Percentiles rank a stretch among this genome's conserved stretches.
Conservation (phyloP, 257 asterid species). For the Nicotiana knightiana region DNA sequence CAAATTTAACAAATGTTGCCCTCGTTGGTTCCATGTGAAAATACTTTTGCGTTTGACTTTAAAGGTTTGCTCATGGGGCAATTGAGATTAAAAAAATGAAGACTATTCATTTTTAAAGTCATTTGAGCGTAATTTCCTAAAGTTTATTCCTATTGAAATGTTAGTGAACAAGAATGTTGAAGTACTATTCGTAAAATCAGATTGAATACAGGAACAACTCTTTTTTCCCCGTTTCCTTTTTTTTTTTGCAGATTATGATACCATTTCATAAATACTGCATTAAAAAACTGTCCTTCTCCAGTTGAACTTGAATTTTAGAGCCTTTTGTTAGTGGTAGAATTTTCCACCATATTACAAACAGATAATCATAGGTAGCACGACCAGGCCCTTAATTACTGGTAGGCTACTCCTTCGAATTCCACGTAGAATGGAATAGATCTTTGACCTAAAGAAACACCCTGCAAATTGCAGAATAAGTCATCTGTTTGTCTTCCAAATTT, state of each 20-base stretch:
- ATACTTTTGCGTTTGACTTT: too few species aligned
- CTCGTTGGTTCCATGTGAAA: too few species aligned
- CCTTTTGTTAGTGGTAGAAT: not conserved
- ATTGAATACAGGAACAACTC: too few species aligned
- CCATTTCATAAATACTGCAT: not conserved
- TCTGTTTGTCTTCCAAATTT: not conserved
- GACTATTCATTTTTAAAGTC: too few species aligned
- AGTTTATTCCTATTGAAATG: too few species aligned
- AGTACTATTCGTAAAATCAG: not conserved
- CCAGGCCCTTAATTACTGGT: not conserved
- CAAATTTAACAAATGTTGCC: too few species aligned
- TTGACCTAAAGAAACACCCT: not conserved
- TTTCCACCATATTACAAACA: not conserved
- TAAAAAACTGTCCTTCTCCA: not conserved
- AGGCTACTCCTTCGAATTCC: not conserved
- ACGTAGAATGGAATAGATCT: not conserved
- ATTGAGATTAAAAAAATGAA: too few species aligned
- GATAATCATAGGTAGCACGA: not conserved
- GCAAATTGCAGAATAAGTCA: not conserved
- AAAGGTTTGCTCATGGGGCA: too few species aligned
- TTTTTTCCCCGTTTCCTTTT: too few species aligned
- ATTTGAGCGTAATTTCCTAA: too few species aligned
- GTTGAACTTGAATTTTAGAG: too few species aligned
- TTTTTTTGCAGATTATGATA: too few species aligned
- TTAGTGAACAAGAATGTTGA: not conserved